Percentiles rank a stretch among this genome's conserved stretches.
Conservation (phyloP, 805 yeast species). For the Starmerella potacharoeniae region DNA sequence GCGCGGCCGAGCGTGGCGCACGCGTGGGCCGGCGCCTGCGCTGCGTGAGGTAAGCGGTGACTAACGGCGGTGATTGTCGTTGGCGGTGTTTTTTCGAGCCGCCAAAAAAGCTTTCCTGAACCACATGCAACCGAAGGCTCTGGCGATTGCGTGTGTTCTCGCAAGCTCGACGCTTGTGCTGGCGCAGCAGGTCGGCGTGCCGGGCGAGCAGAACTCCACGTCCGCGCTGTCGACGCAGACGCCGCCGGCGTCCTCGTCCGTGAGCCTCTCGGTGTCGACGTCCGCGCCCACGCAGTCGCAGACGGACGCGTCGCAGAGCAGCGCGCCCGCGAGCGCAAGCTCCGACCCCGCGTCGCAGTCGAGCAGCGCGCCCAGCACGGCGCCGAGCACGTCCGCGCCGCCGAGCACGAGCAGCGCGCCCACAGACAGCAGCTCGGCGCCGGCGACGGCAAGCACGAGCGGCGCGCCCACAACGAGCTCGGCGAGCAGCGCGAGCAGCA, state of each 20-base stretch:
- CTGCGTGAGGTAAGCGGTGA: neutral
- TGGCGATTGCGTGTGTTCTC: neutral
- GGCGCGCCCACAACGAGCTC: neutral
- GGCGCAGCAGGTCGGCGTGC: neutral
- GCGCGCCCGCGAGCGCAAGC: neutral
- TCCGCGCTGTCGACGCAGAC: neutral
- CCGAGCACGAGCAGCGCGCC: neutral
- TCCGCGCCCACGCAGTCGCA: neutral
- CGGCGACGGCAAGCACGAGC: neutral
- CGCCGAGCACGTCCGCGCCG: neutral
- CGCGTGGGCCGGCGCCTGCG: neutral
- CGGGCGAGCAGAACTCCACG: neutral
- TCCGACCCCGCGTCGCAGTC: too few species aligned
- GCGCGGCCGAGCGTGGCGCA: too few species aligned
- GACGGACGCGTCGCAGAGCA: neutral
- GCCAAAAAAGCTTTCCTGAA: neutral
- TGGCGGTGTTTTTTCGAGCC: neutral
- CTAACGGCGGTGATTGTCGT: neutral
- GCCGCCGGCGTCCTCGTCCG: neutral
- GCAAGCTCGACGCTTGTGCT: neutral
- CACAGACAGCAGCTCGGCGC: neutral
- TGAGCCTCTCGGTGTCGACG: neutral
- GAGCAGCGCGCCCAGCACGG: too few species aligned
- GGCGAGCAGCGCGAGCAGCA: neutral
- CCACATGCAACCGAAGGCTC: neutral